phyloP scores from a whole-genome alignment of 73 alveolate species.

The Uronychia binucleata region DNA sequence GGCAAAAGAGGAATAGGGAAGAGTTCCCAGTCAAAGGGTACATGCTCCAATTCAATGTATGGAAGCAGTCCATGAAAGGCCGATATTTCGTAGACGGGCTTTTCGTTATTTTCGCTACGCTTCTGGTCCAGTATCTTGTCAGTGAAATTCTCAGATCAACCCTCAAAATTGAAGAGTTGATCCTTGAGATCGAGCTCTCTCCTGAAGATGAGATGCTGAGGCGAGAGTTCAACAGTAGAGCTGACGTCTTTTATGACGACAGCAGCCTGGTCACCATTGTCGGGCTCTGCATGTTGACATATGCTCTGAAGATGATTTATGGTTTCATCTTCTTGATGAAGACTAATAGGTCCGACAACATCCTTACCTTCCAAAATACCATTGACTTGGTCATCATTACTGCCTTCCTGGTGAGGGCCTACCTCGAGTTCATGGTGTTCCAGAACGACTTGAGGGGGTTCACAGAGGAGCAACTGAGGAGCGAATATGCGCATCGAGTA shows the following conservation, averaged over 20 bases:
- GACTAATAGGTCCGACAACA: background rate
- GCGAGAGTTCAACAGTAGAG: background rate
- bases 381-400: background rate
- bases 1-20: background rate
- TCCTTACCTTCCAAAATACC: background rate
- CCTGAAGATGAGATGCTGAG: background rate
- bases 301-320: background rate
- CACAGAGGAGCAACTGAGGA: background rate
- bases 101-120: slow-evolving; percentile 5
- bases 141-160: background rate
- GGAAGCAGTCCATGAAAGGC: slow-evolving; percentile 19
- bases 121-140: background rate
- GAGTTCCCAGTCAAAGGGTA: background rate
- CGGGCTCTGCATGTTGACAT: background rate
- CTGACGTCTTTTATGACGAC: background rate
- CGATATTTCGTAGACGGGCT: slow-evolving; percentile 13
- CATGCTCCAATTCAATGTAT: slow-evolving; percentile 15
- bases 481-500: background rate
- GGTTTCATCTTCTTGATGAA: background rate
- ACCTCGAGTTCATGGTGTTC: background rate
- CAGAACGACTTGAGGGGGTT: background rate
- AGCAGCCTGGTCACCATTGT: background rate
- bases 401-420: background rate
- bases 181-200: background rate
- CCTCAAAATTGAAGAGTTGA: background rate